Base-by-base conservation (phyloP, 768 basidiomycete genomes). In the Macrolepiota albuminosa region DNA sequence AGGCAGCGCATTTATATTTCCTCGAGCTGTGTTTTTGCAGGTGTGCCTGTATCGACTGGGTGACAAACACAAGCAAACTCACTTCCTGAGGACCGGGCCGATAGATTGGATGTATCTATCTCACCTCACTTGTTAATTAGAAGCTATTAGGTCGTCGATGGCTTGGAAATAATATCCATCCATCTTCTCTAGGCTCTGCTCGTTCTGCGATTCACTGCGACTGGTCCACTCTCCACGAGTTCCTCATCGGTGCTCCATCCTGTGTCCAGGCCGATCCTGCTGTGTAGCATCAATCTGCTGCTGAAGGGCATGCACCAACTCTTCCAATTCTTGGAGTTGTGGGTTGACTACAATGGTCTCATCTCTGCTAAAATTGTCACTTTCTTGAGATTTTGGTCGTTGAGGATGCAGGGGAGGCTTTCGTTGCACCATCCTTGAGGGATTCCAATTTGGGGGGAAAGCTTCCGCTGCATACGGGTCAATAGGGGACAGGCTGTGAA, bases 141-240 rank as follows among this genome's bases (percentile, higher is more conserved):
- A 29, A 29, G 29, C 29, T 4, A 29, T 29, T 4, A 29, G 29
- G 29, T 29, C 10, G 36, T 37, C 36, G 11, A 37, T 37, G 9
- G 10, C 11, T 6, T 5, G 16, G 16, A 18, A 14, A 78, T 6
- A 6, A 3, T 43, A 4, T 7, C 42, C n/a, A 21, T 43, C n/a
- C n/a, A 21, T 43, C n/a, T 8, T 43, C 6, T 43, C 42, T 13
- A 8, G 36, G 13, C 13, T 39, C 13, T 39, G 1, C 16, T 39
- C 4, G 6, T 39, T 39, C 39, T 5, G 39, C 16, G 16, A 39
- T 39, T 9, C 14, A 16, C 14, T 16, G 14, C 14, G 39, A 6
- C 16, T 4, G 29, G 29, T 29, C 29, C 29, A 29, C 29, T n/a
- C n/a, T n/a, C 16, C 6, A 21, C 6, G n/a, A 43, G 2, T 21